A percentile compares a stretch with the other conserved stretches of the same genome.
Evolutionary conservation across 257 asterid species (phyloP).

Genomic region (Nicotiana otophora): DNA sequence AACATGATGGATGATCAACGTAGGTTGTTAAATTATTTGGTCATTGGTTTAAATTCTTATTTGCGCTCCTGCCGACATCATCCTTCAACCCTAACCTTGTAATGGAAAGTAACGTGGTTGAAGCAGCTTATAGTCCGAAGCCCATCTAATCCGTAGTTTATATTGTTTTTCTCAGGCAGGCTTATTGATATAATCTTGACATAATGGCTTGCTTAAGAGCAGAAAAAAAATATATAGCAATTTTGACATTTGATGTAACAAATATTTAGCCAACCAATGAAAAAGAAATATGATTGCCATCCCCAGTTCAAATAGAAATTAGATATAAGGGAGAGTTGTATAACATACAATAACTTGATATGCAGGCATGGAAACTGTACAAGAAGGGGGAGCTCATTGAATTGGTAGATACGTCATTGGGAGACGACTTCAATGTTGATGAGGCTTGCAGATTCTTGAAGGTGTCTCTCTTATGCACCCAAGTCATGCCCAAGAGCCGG

Average conservation of each 20-base stretch:
- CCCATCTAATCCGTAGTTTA: neutral
- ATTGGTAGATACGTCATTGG: slow-evolving; percentile 46
- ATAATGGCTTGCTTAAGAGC: neutral
- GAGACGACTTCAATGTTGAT: slow-evolving; percentile 23
- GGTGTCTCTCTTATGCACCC: slow-evolving; percentile 66
- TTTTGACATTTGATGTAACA: neutral
- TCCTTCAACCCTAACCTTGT: neutral
- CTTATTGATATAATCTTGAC: neutral
- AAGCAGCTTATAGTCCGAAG: neutral
- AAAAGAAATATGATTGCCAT: neutral
- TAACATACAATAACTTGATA: neutral
- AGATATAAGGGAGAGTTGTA: neutral
- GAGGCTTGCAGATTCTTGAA: slow-evolving; percentile 60
- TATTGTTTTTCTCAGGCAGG: neutral
- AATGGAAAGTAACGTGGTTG: neutral
- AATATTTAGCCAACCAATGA: neutral
- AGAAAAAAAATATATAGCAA: neutral
- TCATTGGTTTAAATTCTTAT: neutral
- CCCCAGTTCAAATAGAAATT: neutral
- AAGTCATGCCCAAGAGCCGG: slow-evolving; percentile 49
- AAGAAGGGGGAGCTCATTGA: slow-evolving; percentile 43
- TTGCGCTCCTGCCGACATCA: neutral
- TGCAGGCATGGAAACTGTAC: slow-evolving; percentile 63
- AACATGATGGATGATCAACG: neutral
- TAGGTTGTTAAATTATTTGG: neutral